Conservation (phyloP, 169 alveolate species). For the Plasmodium blacklocki region DNA sequence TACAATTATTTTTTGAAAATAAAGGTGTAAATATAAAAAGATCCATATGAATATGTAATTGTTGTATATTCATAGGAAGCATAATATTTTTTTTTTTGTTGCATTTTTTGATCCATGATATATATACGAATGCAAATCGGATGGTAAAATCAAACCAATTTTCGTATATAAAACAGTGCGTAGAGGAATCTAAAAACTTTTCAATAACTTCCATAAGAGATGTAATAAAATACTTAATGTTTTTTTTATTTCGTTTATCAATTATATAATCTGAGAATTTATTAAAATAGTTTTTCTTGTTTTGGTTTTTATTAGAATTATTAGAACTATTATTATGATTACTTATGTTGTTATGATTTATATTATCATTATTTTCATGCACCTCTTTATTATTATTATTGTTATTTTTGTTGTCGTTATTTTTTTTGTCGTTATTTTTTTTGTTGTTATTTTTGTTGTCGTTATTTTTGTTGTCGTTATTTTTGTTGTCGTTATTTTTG, state of each 20-base stretch:
- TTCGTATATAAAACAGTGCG: slow-evolving; percentile 42
- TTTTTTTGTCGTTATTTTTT: no score
- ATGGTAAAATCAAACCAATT: slow-evolving; percentile 76
- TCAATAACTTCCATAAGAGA: slow-evolving; percentile 67
- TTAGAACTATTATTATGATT: not conserved
- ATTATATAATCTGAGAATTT: slow-evolving; percentile 24
- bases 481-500: no score
- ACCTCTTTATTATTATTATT: no score
- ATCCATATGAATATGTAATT: slow-evolving; percentile 31
- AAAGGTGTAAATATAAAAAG: slow-evolving; percentile 41
- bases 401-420: no score
- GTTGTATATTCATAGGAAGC: slow-evolving; percentile 47
- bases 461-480: no score
- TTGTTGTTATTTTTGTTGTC: no score
- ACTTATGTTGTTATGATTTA: no score
- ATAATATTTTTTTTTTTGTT: slow-evolving; percentile 15
- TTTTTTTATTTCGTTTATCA: slow-evolving; percentile 45
- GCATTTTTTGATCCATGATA: slow-evolving; percentile 67
- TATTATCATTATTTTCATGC: no score
- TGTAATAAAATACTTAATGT: slow-evolving; percentile 65
- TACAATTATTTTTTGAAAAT: slow-evolving; percentile 24
- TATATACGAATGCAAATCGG: slow-evolving; percentile 71
- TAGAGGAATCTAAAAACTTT: slow-evolving; percentile 39
- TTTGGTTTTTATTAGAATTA: not conserved
- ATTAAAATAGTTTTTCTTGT: slow-evolving; percentile 14